Conservation (phyloP, 208 protist genomes). For the Herpetomonas tarakana region DNA sequence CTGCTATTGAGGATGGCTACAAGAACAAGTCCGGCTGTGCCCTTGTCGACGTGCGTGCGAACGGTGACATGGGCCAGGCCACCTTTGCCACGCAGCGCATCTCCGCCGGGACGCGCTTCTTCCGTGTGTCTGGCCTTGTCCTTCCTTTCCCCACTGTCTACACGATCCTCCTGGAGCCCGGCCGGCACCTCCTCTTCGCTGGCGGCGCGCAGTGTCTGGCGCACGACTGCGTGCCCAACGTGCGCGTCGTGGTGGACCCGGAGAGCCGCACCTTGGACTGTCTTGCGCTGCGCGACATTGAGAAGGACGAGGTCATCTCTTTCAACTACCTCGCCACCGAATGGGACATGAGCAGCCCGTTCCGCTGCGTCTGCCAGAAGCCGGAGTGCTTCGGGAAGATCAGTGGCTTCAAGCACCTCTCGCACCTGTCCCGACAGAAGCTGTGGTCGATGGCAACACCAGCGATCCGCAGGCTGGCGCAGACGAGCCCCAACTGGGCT, state of each 20-base stretch:
- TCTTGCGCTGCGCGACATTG: slow-evolving; percentile 72
- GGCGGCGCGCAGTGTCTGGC: slow-evolving; percentile 83
- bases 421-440: slow-evolving; percentile 39
- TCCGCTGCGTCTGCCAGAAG: slow-evolving; percentile 66
- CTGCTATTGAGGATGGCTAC: slow-evolving; percentile 51
- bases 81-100: slow-evolving; percentile 71
- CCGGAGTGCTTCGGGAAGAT: slow-evolving; percentile 63
- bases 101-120: slow-evolving; percentile 62
- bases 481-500: slow-evolving; percentile 37
- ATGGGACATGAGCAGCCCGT: slow-evolving; percentile 87
- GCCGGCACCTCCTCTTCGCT: slow-evolving; percentile 75
- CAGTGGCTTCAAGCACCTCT: slow-evolving; percentile 67
- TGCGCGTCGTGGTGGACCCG: slow-evolving; percentile 72
- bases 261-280: slow-evolving; percentile 51
- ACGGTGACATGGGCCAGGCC: slow-evolving; percentile 75
- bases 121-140: slow-evolving; percentile 65
- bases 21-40: slow-evolving; percentile 42
- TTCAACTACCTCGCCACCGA: slow-evolving; percentile 91
- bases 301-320: slow-evolving; percentile 64
- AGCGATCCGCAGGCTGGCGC: slow-evolving; percentile 59
- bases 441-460: slow-evolving; percentile 74
- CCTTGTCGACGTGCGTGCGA: slow-evolving; percentile 53
- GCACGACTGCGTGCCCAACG: slow-evolving; percentile 85
- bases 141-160: slow-evolving; percentile 81
- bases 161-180: slow-evolving; percentile 67